Conservation (phyloP, 257 asterid species). For the Parsonsia alboflavescens region DNA sequence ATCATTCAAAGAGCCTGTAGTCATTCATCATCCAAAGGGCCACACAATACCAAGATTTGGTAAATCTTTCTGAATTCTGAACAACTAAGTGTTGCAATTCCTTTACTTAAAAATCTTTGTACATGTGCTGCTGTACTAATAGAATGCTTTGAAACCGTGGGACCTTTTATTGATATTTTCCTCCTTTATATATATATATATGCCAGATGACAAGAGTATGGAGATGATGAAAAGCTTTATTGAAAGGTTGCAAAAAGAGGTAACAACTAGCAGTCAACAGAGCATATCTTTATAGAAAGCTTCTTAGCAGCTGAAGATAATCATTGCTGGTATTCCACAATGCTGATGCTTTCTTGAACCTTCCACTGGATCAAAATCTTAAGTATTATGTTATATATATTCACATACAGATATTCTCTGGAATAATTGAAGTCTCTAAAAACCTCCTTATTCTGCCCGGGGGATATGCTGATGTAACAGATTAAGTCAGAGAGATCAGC, state of each 20-base stretch:
- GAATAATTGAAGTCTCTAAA: too few relatives aligned
- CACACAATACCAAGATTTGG: slow-evolving; percentile 88
- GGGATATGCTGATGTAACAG: too few relatives aligned
- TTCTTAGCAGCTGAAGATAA: slow-evolving; percentile 4
- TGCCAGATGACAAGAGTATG: slow-evolving; percentile 49
- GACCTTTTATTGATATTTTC: background rate
- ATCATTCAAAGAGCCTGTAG: slow-evolving; percentile 62
- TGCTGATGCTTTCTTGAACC: background rate
- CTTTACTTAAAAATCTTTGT: background rate
- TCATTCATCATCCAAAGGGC: slow-evolving; percentile 74
- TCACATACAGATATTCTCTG: too few relatives aligned
- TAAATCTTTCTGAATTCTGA: slow-evolving; percentile 26
- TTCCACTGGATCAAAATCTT: background rate
- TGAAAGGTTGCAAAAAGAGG: slow-evolving; percentile 43
- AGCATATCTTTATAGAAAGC: slow-evolving; percentile 11
- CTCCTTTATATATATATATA: background rate
- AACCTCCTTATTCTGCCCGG: background rate
- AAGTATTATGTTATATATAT: background rate
- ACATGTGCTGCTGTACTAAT: background rate
- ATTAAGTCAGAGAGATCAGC: too few relatives aligned
- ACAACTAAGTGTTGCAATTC: background rate
- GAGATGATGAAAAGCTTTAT: slow-evolving; percentile 49
- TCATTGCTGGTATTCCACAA: background rate
- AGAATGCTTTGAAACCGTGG: background rate
- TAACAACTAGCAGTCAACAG: slow-evolving; percentile 24